Conservation (phyloP, 495 filamentous ascomycete genomes). For the Umbilicaria muhlenbergii region DNA sequence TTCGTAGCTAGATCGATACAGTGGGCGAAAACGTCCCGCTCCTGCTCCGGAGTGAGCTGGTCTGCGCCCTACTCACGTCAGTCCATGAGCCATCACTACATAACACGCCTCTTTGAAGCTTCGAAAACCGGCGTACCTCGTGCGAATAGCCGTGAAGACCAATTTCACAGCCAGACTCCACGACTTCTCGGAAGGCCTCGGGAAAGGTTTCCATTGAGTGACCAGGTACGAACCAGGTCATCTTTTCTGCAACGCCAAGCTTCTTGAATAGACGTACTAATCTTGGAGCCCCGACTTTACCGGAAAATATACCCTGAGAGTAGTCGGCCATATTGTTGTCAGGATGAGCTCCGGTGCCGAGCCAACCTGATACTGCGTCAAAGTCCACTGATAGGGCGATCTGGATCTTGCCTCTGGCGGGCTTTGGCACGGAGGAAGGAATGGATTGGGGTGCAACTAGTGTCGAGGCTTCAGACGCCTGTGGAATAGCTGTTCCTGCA, state of each 20-base stretch:
- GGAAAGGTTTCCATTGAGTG: conserved; percentile 48
- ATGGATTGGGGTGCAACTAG: conserved; percentile 9
- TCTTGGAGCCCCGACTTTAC: conserved; percentile 41
- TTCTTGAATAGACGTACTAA: conserved; percentile 42
- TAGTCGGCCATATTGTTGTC: conserved; percentile 43
- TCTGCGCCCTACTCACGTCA: conserved; percentile 21
- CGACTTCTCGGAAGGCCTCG: conserved; percentile 31
- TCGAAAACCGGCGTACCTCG: conserved; percentile 16
- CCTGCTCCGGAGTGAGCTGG: conserved; percentile 41
- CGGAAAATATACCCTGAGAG: conserved; percentile 41
- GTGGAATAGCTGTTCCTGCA: neutral
- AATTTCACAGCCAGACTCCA: conserved; percentile 41
- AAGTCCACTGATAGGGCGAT: conserved; percentile 41
- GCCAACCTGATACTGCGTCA: conserved; percentile 43
- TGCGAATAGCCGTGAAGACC: conserved; percentile 47
- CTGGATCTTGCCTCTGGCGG: conserved; percentile 28
- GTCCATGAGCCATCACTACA: too few relatives aligned
- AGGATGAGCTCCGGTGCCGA: conserved; percentile 33
- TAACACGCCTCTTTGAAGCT: neutral
- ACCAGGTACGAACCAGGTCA: conserved; percentile 51
- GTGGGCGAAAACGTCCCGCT: conserved; percentile 36
- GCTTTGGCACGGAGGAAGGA: conserved; percentile 12
- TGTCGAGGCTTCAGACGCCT: neutral
- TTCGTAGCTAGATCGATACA: conserved; percentile 34
- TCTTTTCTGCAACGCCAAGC: conserved; percentile 30